phyloP scores from a whole-genome alignment of 495 filamentous ascomycete genomes.

The Podospora pseudocomata region DNA sequence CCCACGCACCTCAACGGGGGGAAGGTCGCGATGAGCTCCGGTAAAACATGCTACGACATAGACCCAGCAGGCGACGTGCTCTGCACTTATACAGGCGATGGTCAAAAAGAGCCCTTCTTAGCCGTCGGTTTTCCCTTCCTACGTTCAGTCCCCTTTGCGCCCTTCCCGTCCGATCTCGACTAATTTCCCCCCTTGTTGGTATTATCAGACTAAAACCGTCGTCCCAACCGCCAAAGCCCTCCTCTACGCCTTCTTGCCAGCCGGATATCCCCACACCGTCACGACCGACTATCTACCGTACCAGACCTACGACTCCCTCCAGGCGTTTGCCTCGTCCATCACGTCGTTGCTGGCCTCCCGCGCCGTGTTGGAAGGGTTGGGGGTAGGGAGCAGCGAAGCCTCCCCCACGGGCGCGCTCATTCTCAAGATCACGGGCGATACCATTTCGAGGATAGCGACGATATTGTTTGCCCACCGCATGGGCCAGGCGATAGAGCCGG shows the following conservation, averaged over 20 bases:
- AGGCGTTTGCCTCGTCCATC: constrained; percentile 93
- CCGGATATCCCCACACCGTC: constrained; percentile 88
- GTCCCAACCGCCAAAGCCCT: constrained; percentile 37
- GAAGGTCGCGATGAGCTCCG: constrained; percentile 27
- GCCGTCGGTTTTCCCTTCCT: constrained; percentile 18
- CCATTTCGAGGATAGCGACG: constrained; percentile 78
- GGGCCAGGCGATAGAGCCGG: constrained; percentile 84
- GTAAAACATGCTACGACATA: constrained; percentile 31
- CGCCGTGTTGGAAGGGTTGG: constrained; percentile 87
- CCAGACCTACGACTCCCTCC: constrained; percentile 73
- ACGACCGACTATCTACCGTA: constrained; percentile 83
- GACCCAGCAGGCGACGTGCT: constrained; percentile 39
- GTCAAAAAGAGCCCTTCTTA: constrained; percentile 23
- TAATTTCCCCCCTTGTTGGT: neutral
- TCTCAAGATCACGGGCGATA: constrained; percentile 81
- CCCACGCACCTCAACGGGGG: neutral
- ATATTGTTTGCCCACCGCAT: constrained; percentile 86
- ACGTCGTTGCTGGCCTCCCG: constrained; percentile 82
- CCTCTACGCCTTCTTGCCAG: constrained; percentile 80
- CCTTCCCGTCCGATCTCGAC: neutral
- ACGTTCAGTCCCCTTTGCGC: neutral
- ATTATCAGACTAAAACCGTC: constrained; percentile 29
- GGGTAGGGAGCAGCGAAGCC: constrained; percentile 81
- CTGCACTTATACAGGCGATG: constrained; percentile 31
- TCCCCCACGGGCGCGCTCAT: constrained; percentile 85